Conservation (phyloP, 2,329 filamentous ascomycete genomes). For the Monilinia fructigena region DNA sequence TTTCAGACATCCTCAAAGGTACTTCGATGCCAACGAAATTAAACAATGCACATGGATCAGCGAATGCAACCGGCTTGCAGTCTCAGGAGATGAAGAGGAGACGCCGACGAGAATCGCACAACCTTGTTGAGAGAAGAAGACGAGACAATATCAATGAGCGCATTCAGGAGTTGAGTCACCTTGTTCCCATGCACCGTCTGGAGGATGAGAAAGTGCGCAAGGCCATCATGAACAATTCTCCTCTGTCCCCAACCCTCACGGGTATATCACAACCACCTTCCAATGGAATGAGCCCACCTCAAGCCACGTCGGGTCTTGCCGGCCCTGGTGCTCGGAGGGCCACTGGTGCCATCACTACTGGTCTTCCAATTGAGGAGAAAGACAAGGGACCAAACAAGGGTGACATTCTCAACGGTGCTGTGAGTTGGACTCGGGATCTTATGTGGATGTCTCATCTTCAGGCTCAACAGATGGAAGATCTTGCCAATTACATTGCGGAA, state of each 20-base stretch:
- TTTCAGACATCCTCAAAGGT: slow-evolving; percentile 85
- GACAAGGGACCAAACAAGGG: slow-evolving; percentile 99
- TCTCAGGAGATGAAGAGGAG: slow-evolving; percentile 93
- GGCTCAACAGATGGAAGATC: slow-evolving; percentile 82
- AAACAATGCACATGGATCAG: slow-evolving; percentile 42
- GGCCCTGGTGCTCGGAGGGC: slow-evolving; percentile 81
- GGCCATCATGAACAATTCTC: slow-evolving; percentile 87
- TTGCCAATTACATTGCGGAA: slow-evolving; percentile 71
- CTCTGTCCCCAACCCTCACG: slow-evolving; percentile 77
- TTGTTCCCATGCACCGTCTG: slow-evolving; percentile 87
- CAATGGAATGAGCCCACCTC: slow-evolving; percentile 60
- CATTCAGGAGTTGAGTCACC: slow-evolving; percentile 91
- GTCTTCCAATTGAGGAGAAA: slow-evolving; percentile 91
- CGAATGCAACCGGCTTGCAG: slow-evolving; percentile 50
- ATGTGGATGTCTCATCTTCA: slow-evolving; percentile 96
- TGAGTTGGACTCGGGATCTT: slow-evolving; percentile 94
- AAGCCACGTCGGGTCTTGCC: slow-evolving; percentile 83
- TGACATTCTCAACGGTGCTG: slow-evolving; percentile 94
- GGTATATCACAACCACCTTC: slow-evolving; percentile 53
- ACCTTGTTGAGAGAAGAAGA: slow-evolving; percentile 89
- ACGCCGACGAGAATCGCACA: slow-evolving; percentile 89
- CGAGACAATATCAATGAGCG: slow-evolving; percentile 98
- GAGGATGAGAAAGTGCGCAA: slow-evolving; percentile 98
- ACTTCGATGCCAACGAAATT: slow-evolving; percentile 91
- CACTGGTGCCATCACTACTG: slow-evolving; percentile 82